phyloP scores from a whole-genome alignment of 805 yeast genomes.

The Ogataea nitratoaversa region DNA sequence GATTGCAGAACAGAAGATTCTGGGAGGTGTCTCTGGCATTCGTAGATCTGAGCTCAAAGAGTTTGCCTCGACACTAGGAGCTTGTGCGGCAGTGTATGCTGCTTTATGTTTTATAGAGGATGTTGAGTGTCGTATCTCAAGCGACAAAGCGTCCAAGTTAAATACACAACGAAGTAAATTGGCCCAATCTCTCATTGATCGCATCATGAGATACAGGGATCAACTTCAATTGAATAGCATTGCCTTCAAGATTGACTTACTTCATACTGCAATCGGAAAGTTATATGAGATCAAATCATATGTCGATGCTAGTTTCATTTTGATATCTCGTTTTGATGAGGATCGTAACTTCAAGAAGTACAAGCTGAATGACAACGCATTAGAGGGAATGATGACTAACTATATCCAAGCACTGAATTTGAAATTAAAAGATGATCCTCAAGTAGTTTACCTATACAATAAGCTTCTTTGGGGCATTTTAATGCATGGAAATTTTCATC shows the following conservation, averaged over 20 bases:
- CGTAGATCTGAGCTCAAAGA: background rate
- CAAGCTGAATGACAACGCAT: conserved; percentile 11
- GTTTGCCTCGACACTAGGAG: background rate
- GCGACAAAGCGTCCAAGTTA: background rate
- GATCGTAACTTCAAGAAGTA: background rate
- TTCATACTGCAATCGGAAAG: conserved; percentile 13
- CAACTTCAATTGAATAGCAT: background rate
- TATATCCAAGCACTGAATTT: conserved; percentile 33
- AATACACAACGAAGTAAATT: background rate
- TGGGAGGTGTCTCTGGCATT: background rate
- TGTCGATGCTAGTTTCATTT: conserved; percentile 2
- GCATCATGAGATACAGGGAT: background rate
- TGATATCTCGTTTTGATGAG: background rate
- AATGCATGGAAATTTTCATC: conserved; percentile 41
- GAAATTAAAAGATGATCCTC: conserved; percentile 36
- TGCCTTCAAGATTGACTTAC: conserved; percentile 11
- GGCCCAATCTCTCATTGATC: background rate
- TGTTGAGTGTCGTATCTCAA: background rate
- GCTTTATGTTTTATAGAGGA: background rate
- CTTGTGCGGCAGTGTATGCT: background rate
- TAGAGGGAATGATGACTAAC: conserved; percentile 36
- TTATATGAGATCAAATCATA: conserved; percentile 14
- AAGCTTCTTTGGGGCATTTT: conserved; percentile 39
- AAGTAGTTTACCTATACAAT: conserved; percentile 30
- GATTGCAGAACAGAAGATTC: background rate